phyloP scores from a whole-genome alignment of 768 basidiomycete species.

The Amanita rubescens region DNA sequence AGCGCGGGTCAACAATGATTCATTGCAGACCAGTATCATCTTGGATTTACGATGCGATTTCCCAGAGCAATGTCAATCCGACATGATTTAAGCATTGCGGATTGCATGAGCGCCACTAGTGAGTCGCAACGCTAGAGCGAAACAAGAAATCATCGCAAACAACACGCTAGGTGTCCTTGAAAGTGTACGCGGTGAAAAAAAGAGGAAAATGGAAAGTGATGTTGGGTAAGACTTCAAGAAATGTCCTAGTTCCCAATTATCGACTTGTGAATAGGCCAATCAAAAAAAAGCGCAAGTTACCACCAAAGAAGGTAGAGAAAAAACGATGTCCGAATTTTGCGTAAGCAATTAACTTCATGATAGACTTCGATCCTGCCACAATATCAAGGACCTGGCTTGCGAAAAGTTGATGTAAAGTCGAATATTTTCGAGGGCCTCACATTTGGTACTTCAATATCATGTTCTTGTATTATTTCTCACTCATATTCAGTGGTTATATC shows the following conservation, averaged over 20 bases:
- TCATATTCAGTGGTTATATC: constrained; percentile 55
- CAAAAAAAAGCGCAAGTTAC: constrained; percentile 9
- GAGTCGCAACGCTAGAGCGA: neutral
- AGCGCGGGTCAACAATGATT: neutral
- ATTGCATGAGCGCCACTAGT: constrained; percentile 72
- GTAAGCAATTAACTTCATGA: neutral
- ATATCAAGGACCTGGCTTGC: constrained; percentile 58
- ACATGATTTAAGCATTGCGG: constrained; percentile 65
- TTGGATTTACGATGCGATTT: constrained; percentile 90
- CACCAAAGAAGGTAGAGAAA: constrained; percentile 39
- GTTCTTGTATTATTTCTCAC: neutral
- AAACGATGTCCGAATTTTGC: no score
- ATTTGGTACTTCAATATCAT: constrained; percentile 54
- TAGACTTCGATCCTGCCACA: constrained; percentile 57
- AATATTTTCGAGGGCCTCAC: constrained; percentile 67
- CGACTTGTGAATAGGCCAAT: neutral
- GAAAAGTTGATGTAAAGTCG: constrained; percentile 50
- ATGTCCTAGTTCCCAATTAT: neutral
- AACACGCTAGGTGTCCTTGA: constrained; percentile 46
- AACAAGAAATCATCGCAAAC: neutral
- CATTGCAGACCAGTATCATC: constrained; percentile 64
- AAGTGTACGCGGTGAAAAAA: constrained; percentile 53
- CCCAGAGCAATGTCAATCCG: constrained; percentile 78
- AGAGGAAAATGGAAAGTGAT: constrained; percentile 67
- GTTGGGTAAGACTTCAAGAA: constrained; percentile 31